Conservation (phyloP, 2,329 filamentous ascomycete genomes). For the Fusarium nodosum region DNA sequence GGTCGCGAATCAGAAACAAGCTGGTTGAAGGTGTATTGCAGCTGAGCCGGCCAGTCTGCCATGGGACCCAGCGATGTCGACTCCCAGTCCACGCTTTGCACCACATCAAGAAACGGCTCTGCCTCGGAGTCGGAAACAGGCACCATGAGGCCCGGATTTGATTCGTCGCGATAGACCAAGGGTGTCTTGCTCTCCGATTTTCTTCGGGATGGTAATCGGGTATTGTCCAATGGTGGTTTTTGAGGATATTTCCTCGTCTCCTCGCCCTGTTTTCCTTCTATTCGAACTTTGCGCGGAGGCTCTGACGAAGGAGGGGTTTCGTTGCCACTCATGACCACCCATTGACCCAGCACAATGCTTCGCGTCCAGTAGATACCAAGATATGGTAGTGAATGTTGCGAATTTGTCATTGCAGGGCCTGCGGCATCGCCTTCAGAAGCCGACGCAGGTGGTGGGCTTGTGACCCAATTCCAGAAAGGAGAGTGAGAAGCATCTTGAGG, state of each 20-base stretch:
- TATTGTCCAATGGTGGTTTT: slow-evolving; percentile 42
- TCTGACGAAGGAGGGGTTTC: slow-evolving; percentile 52
- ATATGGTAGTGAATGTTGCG: slow-evolving; percentile 51
- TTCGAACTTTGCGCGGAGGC: slow-evolving; percentile 52
- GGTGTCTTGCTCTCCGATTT: slow-evolving; percentile 47
- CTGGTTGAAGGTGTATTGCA: slow-evolving; percentile 62
- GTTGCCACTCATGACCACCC: slow-evolving; percentile 59
- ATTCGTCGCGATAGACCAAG: slow-evolving; percentile 51
- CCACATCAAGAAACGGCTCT: slow-evolving; percentile 57
- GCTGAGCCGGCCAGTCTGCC: slow-evolving; percentile 60
- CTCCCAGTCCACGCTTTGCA: slow-evolving; percentile 63
- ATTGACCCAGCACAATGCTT: slow-evolving; percentile 53
- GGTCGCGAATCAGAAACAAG: slow-evolving; percentile 62
- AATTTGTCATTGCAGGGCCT: slow-evolving; percentile 19
- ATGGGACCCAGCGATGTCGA: slow-evolving; percentile 63
- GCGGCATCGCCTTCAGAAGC: slow-evolving; percentile 18
- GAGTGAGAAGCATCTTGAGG: slow-evolving; percentile 51
- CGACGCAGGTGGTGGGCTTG: slow-evolving; percentile 34
- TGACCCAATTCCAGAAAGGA: slow-evolving; percentile 59
- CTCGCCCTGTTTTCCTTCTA: slow-evolving; percentile 46
- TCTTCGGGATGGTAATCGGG: slow-evolving; percentile 38
- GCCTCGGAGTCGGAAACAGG: slow-evolving; percentile 54
- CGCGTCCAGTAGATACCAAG: slow-evolving; percentile 57
- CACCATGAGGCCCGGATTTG: slow-evolving; percentile 53
- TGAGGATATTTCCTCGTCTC: slow-evolving; percentile 41